Evolutionary conservation across 257 asterid genomes (phyloP), one percentile per base, ranked within the genome.

Genomic region (Solanum habrochaites): DNA sequence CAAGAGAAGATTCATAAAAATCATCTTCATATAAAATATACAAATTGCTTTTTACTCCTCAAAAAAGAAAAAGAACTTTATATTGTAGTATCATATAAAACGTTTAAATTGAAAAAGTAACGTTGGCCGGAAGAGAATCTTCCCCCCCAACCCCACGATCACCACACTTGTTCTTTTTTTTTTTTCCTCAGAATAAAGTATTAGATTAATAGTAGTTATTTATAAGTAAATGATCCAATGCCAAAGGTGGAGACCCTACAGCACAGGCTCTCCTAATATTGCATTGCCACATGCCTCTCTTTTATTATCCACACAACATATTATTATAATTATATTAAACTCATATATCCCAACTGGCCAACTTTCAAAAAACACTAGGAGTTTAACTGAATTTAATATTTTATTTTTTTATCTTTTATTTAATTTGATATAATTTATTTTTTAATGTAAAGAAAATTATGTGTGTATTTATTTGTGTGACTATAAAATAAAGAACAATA

Each of bases 251-350:
- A 45, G 60, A 52, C 21, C 60, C 60, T 18, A 52, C 69, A 21
- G 14, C 49, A 18, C 11, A 18, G 64, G n/a, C 64, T 56, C 64
- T 90, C 90, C 89, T 89, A 86, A 91, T 90, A 89, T 83, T 91
- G 93, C 95, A 90, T 89, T 92, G 87, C 90, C 90, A 92, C 95
- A 89, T 92, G 97, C 90, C 91, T 90, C 88, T 69, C 86, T 72
- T 18, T 86, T 73, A 47, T 69, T 86, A 40, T 85, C 82, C 64
- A 85, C 66, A 49, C 74, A 5, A 29, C 82, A 67, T 89, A 75
- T 84, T 45, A 14, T 43, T 66, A 67, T 52, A 82, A 20, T 64
- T 56, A 72, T 37, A 37, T 0, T 49, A 15, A 73, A 45, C 43
- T 83, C 16, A 21, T 60, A 14, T 60, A 18, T 56, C 25, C 64